These are phyloP conservation scores for Sugiyamaella xylanicola DNA, from an alignment of 1,139 yeast species.

Conservation along the genomic window DNA sequence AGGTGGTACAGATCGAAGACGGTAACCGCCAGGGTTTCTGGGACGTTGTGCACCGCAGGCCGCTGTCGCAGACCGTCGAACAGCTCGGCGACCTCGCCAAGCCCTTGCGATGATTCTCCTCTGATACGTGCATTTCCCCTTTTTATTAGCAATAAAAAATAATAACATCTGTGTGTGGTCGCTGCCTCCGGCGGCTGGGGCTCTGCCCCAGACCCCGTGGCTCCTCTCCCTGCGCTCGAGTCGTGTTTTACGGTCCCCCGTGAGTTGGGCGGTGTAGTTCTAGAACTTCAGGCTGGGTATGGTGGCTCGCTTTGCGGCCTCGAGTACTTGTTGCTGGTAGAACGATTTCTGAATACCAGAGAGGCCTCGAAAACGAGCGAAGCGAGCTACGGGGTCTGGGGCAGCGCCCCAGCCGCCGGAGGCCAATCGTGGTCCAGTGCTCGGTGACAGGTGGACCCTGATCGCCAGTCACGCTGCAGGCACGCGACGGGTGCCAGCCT, in stretches of 20 bases:
- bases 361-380: too few species aligned
- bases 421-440: too few species aligned
- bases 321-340: too few species aligned
- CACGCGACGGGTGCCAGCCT: not conserved
- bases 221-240: not conserved
- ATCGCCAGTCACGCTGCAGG: not conserved
- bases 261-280: too few species aligned
- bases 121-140: not conserved
- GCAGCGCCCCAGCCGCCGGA: not conserved
- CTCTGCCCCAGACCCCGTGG: not conserved
- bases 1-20: slow-evolving; percentile 40
- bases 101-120: slow-evolving; percentile 28
- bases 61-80: slow-evolving; percentile 76
- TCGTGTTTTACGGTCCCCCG: not conserved
- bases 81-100: slow-evolving; percentile 57
- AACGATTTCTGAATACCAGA: too few species aligned
- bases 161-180: not conserved
- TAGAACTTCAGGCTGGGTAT: too few species aligned
- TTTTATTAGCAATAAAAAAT: not conserved
- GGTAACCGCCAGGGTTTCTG: slow-evolving; percentile 69
- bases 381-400: not conserved
- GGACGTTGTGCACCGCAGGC: slow-evolving; percentile 82
- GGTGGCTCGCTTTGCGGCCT: too few species aligned
- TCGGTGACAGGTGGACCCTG: too few species aligned
- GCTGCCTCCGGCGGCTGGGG: slow-evolving; percentile 4